Percentiles rank a stretch among this genome's conserved stretches.
Evolutionary conservation across 441 rosid genomes (phyloP).

Genomic region (Breynia disticha): DNA sequence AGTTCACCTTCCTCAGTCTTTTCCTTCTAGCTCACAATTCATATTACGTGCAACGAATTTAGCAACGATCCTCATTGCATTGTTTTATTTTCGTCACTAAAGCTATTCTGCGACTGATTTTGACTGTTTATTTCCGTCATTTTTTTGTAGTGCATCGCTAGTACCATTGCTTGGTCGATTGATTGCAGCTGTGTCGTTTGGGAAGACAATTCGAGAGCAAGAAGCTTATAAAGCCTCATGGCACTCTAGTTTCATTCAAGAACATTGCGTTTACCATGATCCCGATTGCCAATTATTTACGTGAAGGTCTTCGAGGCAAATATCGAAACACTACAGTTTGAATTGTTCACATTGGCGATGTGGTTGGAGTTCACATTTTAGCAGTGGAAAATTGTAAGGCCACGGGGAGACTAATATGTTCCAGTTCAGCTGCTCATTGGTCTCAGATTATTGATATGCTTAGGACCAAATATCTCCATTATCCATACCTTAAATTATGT

Average conservation of each 20-base stretch:
- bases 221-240: slow-evolving; percentile 44
- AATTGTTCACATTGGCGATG: slow-evolving; percentile 73
- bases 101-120: no score
- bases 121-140: no score
- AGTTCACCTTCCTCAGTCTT: neutral
- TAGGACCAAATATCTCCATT: slow-evolving; percentile 46
- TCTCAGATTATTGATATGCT: slow-evolving; percentile 63
- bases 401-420: slow-evolving; percentile 60
- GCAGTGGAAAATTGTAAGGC: slow-evolving; percentile 65
- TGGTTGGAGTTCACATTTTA: slow-evolving; percentile 47
- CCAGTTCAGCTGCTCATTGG: slow-evolving; percentile 66
- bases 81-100: no score
- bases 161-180: no score
- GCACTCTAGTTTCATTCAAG: neutral
- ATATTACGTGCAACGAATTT: no score
- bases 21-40: neutral
- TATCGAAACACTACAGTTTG: slow-evolving; percentile 60
- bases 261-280: neutral
- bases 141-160: no score
- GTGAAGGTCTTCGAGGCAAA: slow-evolving; percentile 42
- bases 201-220: slow-evolving; percentile 55
- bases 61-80: no score
- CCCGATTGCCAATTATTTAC: neutral
- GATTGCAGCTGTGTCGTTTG: slow-evolving; percentile 52
- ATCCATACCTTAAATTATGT: no score